Conservation (phyloP, 495 filamentous ascomycete species). For the Staphylotrichum tortipilum region DNA sequence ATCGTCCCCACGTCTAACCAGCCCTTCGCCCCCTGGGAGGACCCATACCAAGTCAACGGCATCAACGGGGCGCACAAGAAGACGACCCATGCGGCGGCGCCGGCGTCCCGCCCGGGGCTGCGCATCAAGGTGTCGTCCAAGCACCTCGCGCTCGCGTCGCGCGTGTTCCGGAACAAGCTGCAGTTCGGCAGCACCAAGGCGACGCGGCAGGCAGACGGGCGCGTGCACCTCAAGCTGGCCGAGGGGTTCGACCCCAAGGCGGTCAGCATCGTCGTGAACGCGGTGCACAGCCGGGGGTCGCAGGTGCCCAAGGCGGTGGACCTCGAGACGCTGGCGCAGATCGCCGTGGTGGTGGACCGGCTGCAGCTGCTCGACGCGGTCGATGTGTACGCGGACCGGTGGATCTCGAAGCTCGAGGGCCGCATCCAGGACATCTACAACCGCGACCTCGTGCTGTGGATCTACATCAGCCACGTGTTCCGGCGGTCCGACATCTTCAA, state of each 20-base stretch:
- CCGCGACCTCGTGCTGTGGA: conserved; percentile 19
- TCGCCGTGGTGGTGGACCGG: conserved; percentile 44
- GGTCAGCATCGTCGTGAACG: conserved; percentile 39
- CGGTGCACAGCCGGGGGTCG: conserved; percentile 40
- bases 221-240: conserved; percentile 31
- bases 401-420: conserved; percentile 27
- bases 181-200: conserved; percentile 15
- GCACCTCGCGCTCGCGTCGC: conserved; percentile 42
- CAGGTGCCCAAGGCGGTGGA: conserved; percentile 33
- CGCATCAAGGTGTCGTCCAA: conserved; percentile 43
- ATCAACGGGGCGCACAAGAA: background rate
- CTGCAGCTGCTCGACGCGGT: conserved; percentile 41
- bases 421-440: conserved; percentile 2
- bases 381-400: conserved; percentile 34
- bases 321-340: conserved; percentile 40
- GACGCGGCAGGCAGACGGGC: conserved; percentile 28
- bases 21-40: conserved; percentile 13
- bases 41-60: background rate
- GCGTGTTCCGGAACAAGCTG: conserved; percentile 34
- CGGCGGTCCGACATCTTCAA: conserved; percentile 19
- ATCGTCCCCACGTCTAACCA: conserved; percentile 13
- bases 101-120: conserved; percentile 11
- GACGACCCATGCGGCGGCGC: background rate
- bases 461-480: conserved; percentile 24
- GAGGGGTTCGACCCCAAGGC: conserved; percentile 35